Evolutionary conservation across 1,139 yeast species (phyloP).

Genomic region (Candida sp.): DNA sequence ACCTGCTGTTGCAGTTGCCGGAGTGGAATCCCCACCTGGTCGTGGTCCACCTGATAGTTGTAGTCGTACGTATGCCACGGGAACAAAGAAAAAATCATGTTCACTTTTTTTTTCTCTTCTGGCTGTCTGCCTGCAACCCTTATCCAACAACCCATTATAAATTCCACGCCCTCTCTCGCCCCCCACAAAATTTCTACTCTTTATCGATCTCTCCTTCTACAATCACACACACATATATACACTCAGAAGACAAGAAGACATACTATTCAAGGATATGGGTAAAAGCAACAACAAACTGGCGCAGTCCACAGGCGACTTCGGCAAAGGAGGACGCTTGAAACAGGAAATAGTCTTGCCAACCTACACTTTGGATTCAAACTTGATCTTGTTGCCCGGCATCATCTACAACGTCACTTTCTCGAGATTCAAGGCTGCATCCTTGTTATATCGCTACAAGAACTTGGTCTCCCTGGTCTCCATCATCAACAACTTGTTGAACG

Average conservation of each 20-base stretch:
- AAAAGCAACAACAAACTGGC: background rate
- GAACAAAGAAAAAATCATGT: background rate
- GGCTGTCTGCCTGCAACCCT: background rate
- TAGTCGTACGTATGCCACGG: no score
- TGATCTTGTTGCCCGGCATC: constrained; percentile 64
- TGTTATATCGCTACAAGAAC: constrained; percentile 42
- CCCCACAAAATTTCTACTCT: background rate
- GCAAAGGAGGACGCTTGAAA: constrained; percentile 1
- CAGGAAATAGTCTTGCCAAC: constrained; percentile 33
- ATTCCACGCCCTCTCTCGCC: background rate
- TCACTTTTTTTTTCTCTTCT: background rate
- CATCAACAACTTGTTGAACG: constrained; percentile 34
- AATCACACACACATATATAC: no score
- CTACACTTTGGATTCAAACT: constrained; percentile 45
- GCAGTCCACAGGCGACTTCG: background rate
- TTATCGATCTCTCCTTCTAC: background rate
- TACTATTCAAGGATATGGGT: background rate
- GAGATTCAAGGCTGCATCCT: constrained; percentile 50
- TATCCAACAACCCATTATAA: background rate
- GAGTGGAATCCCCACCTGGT: no score
- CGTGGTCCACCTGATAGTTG: no score
- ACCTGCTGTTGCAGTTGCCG: no score
- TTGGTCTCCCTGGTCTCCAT: constrained; percentile 33
- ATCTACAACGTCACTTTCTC: constrained; percentile 59
- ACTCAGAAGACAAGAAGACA: background rate